Evolutionary conservation across 345 rosid species (phyloP), one percentile per base, ranked within the genome.

Genomic region (Alliaria petiolata): DNA sequence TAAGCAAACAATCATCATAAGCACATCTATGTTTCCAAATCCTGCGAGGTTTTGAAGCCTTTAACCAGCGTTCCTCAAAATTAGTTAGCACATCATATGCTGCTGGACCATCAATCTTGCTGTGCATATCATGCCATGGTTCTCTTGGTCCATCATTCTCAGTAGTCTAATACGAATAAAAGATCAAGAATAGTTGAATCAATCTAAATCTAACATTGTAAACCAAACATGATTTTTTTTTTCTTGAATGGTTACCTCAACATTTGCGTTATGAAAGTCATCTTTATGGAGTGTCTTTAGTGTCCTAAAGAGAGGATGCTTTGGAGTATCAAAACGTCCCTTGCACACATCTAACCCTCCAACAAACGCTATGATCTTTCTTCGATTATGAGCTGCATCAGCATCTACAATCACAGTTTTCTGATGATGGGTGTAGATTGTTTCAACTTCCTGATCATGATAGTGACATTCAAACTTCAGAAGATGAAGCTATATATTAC

Each of bases 311-410:
- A 28, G 31, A 28, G 5, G 6, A 28, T 28, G 31, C 20, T 78
- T 68, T 44, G 90, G 92, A 62, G 89, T 85, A 76, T 88, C 95
- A 64, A 81, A 84, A 54, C 91, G 72, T 19, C 92, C 90, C 4
- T 39, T 70, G 78, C 95, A 91, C 47, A 88, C 72, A 70, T 87
- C 97, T 70, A 87, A 84, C 64, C 92, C 92, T 38, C 95, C 86
- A 54, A 88, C 78, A 80, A 90, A 90, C 3, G 96, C 89, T 40
- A 76, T 43, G 35, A 88, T 81, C 80, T 83, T 90, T 77, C 93
- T 82, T 69, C 61, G 70, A 43, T 77, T 60, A 8, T 87, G 82
- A 71, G 83, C 81, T 15, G 91, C 91, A 72, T 86, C 93, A 78
- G 91, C 83, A 79, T 90, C 96, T 63, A 87, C 85, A 69, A 90